A percentile compares a stretch with the other conserved stretches of the same genome.
These are phyloP conservation scores for Yarrowia sp. DNA, from an alignment of 805 yeast genomes.

Conservation along the genomic window DNA sequence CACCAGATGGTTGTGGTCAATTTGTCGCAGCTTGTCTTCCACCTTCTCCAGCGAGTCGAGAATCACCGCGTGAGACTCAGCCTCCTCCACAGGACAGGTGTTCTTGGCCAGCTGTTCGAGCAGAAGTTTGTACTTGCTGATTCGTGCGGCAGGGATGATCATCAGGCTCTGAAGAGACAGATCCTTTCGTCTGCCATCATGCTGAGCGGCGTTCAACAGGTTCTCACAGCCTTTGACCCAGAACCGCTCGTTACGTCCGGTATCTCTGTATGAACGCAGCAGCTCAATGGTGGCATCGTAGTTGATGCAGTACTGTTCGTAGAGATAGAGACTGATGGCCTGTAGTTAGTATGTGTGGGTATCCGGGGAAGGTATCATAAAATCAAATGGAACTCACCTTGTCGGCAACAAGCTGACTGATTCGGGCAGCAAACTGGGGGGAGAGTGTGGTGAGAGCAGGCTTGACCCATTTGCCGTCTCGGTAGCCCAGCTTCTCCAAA, in stretches of 20 bases:
- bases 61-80: slow-evolving; percentile 4
- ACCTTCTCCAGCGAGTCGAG: slow-evolving; percentile 23
- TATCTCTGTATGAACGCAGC: slow-evolving; percentile 4
- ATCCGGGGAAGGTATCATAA: slow-evolving; percentile 16
- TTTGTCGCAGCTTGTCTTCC: slow-evolving; percentile 24
- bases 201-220: slow-evolving; percentile 16
- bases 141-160: slow-evolving; percentile 21
- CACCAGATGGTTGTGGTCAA: slow-evolving; percentile 25
- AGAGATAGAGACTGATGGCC: slow-evolving; percentile 29
- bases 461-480: slow-evolving; percentile 22
- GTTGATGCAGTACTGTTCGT: slow-evolving; percentile 39
- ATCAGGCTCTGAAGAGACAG: slow-evolving; percentile 23
- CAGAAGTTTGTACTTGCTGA: slow-evolving; percentile 35
- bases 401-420: slow-evolving; percentile 37
- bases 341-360: slow-evolving; percentile 16
- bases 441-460: slow-evolving; percentile 26
- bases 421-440: slow-evolving; percentile 32
- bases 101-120: slow-evolving; percentile 32
- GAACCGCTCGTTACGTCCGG: slow-evolving; percentile 17
- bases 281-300: slow-evolving; percentile 32
- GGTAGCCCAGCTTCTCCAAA: slow-evolving; percentile 1
- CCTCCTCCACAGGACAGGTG: slow-evolving; percentile 25
- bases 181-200: slow-evolving; percentile 3
- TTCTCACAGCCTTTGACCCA: slow-evolving; percentile 39
- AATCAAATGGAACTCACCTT: slow-evolving; percentile 6